Evolutionary conservation across 495 filamentous ascomycete species (phyloP), one percentile per base, ranked within the genome.

Genomic region (Corynascus novoguineensis): DNA sequence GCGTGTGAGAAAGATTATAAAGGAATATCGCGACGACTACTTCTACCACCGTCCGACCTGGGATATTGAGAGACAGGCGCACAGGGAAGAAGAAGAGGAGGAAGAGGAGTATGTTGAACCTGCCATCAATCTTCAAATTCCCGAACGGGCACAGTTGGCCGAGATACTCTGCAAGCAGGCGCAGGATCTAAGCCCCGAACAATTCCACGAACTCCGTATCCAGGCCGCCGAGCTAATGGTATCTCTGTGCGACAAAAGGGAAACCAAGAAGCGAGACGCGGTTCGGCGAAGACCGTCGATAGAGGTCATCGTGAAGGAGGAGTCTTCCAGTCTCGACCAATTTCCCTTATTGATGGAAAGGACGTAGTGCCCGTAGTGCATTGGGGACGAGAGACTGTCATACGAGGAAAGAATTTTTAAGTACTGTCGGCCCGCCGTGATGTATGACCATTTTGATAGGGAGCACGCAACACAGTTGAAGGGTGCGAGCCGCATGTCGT

Each of bases 11-110:
- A 24, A 45, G 17, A 29, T 60, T 8, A 17, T 19, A 38, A 44
- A 15, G 4, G 45, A 57, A 25, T 68, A 64, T 46, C 56, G 60
- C n/a, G 58, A 53, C 5, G 25, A 62, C 32, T 66, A 63, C 60
- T 66, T 66, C 53, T 41, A 57, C 15, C 53, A 57, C 41, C 63
- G 63, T 35, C 65, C 60, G 37, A 62, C 60, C 9, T 60, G 59
- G 62, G 63, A 68, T 47, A 59, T 65, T 59, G 63, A 68, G 59
- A 63, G 53, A 34, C 54, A 68, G 10, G 35, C 4, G 10, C 35
- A 12, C 4, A 38, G n/a, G 35, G 35, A 38, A 12, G 35, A 38
- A 15, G 35, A 38, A 38, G 29, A 31, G 29, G 29, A 31, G 29
- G n/a, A n/a, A n/a, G n/a, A n/a, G n/a, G n/a, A n/a, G 10, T 31